Conservation (phyloP, 371 early-diverging fungal species). For the Neoconidiobolus thromboides region DNA sequence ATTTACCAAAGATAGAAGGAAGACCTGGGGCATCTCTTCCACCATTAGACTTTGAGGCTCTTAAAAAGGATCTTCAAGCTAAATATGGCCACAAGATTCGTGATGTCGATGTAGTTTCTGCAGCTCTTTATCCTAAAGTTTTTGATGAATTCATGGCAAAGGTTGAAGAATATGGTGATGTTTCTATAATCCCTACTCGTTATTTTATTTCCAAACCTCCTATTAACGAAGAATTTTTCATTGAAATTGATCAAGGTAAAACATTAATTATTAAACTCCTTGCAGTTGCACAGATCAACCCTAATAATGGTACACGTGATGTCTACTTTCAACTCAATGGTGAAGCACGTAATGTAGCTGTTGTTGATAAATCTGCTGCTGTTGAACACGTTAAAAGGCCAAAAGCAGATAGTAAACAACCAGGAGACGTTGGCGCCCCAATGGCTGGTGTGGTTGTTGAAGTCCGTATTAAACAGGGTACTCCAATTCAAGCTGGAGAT, state of each 20-base stretch:
- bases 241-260: conserved; percentile 74
- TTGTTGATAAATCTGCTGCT: conserved; percentile 30
- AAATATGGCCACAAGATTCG: conserved; percentile 56
- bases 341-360: conserved; percentile 69
- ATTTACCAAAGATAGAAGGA: conserved; percentile 52
- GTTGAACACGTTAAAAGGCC: conserved; percentile 42
- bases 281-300: conserved; percentile 69
- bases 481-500: conserved; percentile 68
- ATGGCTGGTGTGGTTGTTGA: conserved; percentile 90
- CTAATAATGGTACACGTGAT: conserved; percentile 57
- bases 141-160: conserved; percentile 71
- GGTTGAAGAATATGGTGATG: conserved; percentile 58
- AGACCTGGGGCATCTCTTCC: conserved; percentile 71
- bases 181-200: conserved; percentile 72
- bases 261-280: conserved; percentile 72
- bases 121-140: conserved; percentile 84
- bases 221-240: conserved; percentile 69
- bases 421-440: conserved; percentile 82
- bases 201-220: conserved; percentile 74
- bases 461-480: conserved; percentile 60
- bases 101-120: conserved; percentile 67
- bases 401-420: conserved; percentile 53
- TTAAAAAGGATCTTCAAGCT: conserved; percentile 49
- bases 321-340: conserved; percentile 92
- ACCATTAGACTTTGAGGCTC: conserved; percentile 51